Evolutionary conservation across 257 asterid genomes (phyloP), one percentile per base, ranked within the genome.

Genomic region (Solanum chilense): DNA sequence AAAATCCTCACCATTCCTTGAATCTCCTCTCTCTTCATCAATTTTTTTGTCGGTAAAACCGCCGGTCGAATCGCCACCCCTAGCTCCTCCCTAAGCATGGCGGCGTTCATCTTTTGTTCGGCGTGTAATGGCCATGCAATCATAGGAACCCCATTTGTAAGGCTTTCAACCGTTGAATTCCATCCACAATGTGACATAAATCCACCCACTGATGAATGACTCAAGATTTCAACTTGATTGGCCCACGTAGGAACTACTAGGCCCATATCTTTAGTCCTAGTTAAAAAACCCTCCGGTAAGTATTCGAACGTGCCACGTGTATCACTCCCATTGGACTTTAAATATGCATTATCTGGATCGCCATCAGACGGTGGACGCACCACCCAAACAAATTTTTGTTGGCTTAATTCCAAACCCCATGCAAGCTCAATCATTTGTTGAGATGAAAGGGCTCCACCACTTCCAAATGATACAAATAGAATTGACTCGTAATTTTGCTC

Each of bases 351-450:
- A 76, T 76, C 62, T 42, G 60, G 3, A 76, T 14, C 37, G 1
- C 62, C 83, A 15, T 76, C 62, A 1, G 37, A 76, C 4, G 83
- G 83, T 2, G 83, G 60, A 76, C 83, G 83, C 25, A 42, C 31
- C 9, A 76, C 83, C 83, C 62, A 76, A n/a, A 76, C 9, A 42
- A 76, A 76, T 42, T 42, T 76, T 27, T 87, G 89, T 18, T 16
- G 66, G 62, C 86, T 80, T 45, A 60, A 20, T 69, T 80, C 83
- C 7, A 87, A 64, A 14, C 86, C 88, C 44, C 81, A 78, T 4
- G 88, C 88, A 18, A 86, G 85, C 78, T 80, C 89, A 9, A n/a
- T 23, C 5, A 66, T 81, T 69, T 87, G 86, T 11, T 87, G 29
- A 9, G 83, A 20, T 8, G 82, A 42, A 1, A 87, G 73, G 1